Base-by-base conservation (phyloP, 1,284 basidiomycete genomes). In the Cryptococcus amylolentus region DNA sequence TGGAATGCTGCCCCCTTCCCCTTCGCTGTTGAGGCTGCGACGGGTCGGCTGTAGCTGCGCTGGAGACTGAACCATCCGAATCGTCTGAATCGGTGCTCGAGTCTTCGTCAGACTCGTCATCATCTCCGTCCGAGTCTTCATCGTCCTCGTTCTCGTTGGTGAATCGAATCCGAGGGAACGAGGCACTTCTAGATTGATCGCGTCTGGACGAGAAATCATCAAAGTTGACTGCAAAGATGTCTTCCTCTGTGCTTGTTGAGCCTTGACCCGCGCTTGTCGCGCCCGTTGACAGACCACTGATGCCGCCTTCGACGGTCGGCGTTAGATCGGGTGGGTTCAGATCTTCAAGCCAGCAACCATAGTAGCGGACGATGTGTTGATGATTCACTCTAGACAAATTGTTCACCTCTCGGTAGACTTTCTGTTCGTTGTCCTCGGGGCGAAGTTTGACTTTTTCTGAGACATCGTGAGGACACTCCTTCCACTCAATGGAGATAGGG, bases 401-500 rank as follows among this genome's bases (percentile, higher is more conserved):
- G 62, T 90, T 90, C 51, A 97, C 91, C 76, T 97, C 93, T 10
- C 94, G 84, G 69, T 92, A 88, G 55, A 96, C 93, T 74, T 88
- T 90, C 52, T 83, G 85, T 69, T 94, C 91, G 59, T 86, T 88
- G 61, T 91, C 88, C 44, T 82, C 81, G 0, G 86, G 86, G 49
- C 86, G 84, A 10, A 97, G 81, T 54, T 86, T 86, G 68, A 98
- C 86, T 77, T 96, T 95, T 80, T 98, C 71, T 96, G 63, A 89
- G 1, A 8, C 88, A 46, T 66, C 47, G 37, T 44, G 9, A 35
- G 38, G 0, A 53, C 20, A 4, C 37, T 16, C 38, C 18, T 8
- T 41, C 26, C 16, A 9, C 42, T 7, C 38, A 16, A 16, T 16
- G 66, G 88, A 88, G 54, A 86, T 35, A 40, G 73, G 23, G 81